Evolutionary conservation across 345 rosid genomes (phyloP), one percentile per base, ranked within the genome.

Genomic region (Ricinus communis): DNA sequence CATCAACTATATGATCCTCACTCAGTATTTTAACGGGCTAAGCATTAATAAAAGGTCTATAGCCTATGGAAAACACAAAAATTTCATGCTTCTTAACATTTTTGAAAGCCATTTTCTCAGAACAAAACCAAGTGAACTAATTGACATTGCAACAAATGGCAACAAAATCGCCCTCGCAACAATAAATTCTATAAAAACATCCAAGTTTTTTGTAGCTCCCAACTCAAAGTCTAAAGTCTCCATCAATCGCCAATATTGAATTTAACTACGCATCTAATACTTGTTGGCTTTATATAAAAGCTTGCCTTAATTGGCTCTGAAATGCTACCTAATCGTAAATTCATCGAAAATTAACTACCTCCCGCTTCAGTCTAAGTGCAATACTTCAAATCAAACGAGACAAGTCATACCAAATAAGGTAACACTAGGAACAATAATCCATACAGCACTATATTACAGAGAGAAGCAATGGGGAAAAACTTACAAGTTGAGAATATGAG

Each of bases 401-500:
- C 53, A 21, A 9, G 36, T 54, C 15, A 18, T 11, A 14, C 14
- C 40, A 50, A 30, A 53, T 38, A 2, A 1, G 28, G 19, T 10
- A 11, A 25, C 4, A 49, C 21, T 6, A 40, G 50, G 60, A 21
- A 27, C 8, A 47, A 15, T 36, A 49, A 25, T 21, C 49, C 10
- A 38, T 3, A 30, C 7, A 62, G 43, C 5, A 19, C 8, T 3
- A 49, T 22, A 27, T 41, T 19, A 21, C 5, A 47, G 5, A 62
- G 19, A 46, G 57, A 19, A 50, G 16, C 45, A 28, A 10, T 30
- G 19, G 45, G 16, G 27, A 8, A 27, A 41, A 16, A 66, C 95
- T 83, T 40, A 90, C 98, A 93, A 61, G 77, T 86, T 93, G 71
- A 90, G 93, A 68, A 93, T 72, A 70, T 86, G 98, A 70, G 96